Percentiles rank a stretch among this genome's conserved stretches.
Conservation (phyloP, 169 alveolate species). For the Plasmodium falciparum region DNA sequence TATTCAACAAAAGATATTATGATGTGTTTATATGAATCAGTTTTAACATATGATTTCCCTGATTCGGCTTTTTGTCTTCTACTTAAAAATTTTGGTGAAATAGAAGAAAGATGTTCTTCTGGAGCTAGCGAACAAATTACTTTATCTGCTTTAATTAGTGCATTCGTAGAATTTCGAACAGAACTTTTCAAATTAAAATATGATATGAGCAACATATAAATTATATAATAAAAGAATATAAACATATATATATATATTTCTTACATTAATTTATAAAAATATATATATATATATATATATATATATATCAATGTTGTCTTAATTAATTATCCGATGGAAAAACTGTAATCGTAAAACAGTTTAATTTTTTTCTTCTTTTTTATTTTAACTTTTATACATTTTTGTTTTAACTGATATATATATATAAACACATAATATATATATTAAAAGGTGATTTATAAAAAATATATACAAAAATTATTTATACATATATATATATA, state of each 20-base stretch:
- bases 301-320: neutral
- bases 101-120: slow-evolving; percentile 89
- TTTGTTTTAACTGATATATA: neutral
- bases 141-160: slow-evolving; percentile 87
- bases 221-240: neutral
- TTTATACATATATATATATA: neutral
- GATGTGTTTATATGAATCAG: slow-evolving; percentile 86
- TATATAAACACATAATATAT: neutral
- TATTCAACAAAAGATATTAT: slow-evolving; percentile 92
- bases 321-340: too few species aligned
- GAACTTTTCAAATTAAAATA: slow-evolving; percentile 87
- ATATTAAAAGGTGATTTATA: too few species aligned
- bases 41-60: slow-evolving; percentile 87
- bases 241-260: neutral
- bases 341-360: too few species aligned
- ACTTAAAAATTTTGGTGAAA: slow-evolving; percentile 88
- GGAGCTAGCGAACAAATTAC: slow-evolving; percentile 89
- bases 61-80: slow-evolving; percentile 87
- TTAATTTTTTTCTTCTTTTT: too few species aligned
- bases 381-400: too few species aligned
- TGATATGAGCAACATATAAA: slow-evolving; percentile 75
- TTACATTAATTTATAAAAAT: too few species aligned
- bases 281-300: neutral
- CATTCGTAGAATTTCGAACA: slow-evolving; percentile 87
- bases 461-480: too few species aligned